Conservation (phyloP, 768 basidiomycete species). For the Serendipita vermifera region DNA sequence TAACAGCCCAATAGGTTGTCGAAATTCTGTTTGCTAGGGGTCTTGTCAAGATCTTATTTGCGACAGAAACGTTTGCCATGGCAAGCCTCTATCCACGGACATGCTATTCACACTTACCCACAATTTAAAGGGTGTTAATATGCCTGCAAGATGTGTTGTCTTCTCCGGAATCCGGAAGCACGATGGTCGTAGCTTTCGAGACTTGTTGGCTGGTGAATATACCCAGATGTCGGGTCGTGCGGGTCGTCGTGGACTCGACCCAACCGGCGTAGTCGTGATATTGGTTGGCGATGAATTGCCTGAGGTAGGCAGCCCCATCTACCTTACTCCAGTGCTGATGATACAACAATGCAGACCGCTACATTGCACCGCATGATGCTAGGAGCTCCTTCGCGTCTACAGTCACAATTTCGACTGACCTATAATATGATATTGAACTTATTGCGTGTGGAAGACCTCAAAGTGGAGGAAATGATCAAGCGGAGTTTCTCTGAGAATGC, state of each 20-base stretch:
- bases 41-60: slow-evolving; percentile 90
- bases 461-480: slow-evolving; percentile 99
- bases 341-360: slow-evolving; percentile 38
- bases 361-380: slow-evolving; percentile 81
- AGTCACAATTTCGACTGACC: slow-evolving; percentile 92
- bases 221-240: slow-evolving; percentile 99
- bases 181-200: slow-evolving; percentile 84
- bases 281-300: slow-evolving; percentile 72
- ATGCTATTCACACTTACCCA: neutral
- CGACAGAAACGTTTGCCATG: slow-evolving; percentile 99
- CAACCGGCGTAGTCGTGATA: slow-evolving; percentile 92
- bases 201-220: slow-evolving; percentile 83
- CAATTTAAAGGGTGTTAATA: slow-evolving; percentile 77
- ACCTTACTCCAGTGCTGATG: neutral
- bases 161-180: slow-evolving; percentile 93
- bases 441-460: slow-evolving; percentile 85
- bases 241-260: slow-evolving; percentile 86
- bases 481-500: slow-evolving; percentile 97
- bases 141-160: slow-evolving; percentile 96
- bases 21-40: slow-evolving; percentile 94
- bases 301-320: slow-evolving; percentile 40
- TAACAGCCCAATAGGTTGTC: slow-evolving; percentile 48
- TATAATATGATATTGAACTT: slow-evolving; percentile 99
- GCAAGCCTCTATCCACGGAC: slow-evolving; percentile 21
- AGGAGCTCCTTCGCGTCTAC: slow-evolving; percentile 81